Conservation (phyloP, 2,329 filamentous ascomycete genomes). For the Trichoderma polysporum region DNA sequence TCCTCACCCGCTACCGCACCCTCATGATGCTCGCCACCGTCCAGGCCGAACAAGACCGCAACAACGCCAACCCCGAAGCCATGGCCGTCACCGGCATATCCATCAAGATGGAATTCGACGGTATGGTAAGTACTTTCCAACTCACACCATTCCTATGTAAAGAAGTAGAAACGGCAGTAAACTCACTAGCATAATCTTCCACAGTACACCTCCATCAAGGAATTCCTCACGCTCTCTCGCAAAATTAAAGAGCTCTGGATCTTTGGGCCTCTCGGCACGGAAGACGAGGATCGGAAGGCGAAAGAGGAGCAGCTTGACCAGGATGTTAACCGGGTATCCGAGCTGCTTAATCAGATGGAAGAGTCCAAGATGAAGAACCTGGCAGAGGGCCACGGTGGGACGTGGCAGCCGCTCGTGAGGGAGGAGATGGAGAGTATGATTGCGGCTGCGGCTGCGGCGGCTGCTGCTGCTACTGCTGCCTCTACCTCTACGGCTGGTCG, state of each 20-base stretch:
- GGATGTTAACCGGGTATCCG: constrained; percentile 38
- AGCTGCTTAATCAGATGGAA: constrained; percentile 39
- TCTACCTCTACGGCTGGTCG: not conserved
- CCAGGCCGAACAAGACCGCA: constrained; percentile 41
- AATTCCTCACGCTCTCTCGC: constrained; percentile 45
- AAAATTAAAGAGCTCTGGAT: constrained; percentile 49
- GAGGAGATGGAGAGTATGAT: constrained; percentile 20
- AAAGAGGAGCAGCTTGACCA: constrained; percentile 39
- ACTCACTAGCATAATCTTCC: not conserved
- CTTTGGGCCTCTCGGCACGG: constrained; percentile 42
- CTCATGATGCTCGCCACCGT: constrained; percentile 46
- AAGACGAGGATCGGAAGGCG: constrained; percentile 36
- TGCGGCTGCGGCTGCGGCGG: not conserved
- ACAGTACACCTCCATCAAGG: constrained; percentile 47
- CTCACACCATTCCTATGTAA: not conserved
- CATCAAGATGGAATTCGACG: constrained; percentile 48
- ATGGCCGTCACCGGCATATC: constrained; percentile 45
- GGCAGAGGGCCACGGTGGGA: constrained; percentile 38
- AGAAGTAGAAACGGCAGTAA: too few relatives aligned
- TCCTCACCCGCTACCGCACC: constrained; percentile 45
- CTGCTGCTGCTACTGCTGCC: not conserved
- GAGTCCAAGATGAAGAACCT: constrained; percentile 35
- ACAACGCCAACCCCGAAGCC: constrained; percentile 41
- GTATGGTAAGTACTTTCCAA: constrained; percentile 33
- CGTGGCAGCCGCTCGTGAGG: constrained; percentile 36